Conservation (phyloP, 257 asterid species). For the Scutellaria minor region DNA sequence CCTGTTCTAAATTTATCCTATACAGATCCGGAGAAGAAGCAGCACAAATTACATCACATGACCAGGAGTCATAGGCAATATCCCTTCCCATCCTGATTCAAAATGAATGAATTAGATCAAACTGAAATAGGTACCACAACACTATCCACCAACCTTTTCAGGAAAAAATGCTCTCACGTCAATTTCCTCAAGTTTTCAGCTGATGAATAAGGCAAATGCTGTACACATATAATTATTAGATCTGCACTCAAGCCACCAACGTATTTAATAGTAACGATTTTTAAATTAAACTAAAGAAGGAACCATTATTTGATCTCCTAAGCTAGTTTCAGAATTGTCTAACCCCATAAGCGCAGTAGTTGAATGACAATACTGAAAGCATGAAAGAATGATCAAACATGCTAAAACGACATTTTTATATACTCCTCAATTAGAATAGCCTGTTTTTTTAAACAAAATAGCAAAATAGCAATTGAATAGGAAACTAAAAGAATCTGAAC, state of each 20-base stretch:
- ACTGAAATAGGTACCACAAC: slow-evolving; percentile 9
- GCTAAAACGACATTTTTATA: background rate
- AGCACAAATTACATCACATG: slow-evolving; percentile 95
- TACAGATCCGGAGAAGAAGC: slow-evolving; percentile 97
- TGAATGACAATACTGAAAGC: background rate
- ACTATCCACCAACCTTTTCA: background rate
- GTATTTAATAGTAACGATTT: slow-evolving; percentile 1
- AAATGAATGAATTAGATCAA: slow-evolving; percentile 9
- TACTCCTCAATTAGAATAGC: slow-evolving; percentile 3
- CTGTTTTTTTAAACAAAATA: slow-evolving; percentile 1
- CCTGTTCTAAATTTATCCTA: slow-evolving; percentile 96
- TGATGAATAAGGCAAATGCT: slow-evolving; percentile 7
- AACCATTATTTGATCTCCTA: background rate
- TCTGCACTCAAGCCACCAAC: background rate
- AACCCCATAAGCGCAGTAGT: background rate
- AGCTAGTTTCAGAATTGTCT: background rate
- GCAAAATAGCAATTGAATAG: background rate
- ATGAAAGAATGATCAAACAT: slow-evolving; percentile 2
- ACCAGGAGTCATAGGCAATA: slow-evolving; percentile 87
- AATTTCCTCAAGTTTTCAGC: background rate
- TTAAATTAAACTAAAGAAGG: background rate
- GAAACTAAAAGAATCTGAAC: slow-evolving; percentile 16
- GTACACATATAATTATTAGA: background rate
- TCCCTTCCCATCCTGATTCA: slow-evolving; percentile 96
- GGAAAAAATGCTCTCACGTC: background rate